Conservation (phyloP, 2,329 filamentous ascomycete genomes). For the Diaporthe australafricana region DNA sequence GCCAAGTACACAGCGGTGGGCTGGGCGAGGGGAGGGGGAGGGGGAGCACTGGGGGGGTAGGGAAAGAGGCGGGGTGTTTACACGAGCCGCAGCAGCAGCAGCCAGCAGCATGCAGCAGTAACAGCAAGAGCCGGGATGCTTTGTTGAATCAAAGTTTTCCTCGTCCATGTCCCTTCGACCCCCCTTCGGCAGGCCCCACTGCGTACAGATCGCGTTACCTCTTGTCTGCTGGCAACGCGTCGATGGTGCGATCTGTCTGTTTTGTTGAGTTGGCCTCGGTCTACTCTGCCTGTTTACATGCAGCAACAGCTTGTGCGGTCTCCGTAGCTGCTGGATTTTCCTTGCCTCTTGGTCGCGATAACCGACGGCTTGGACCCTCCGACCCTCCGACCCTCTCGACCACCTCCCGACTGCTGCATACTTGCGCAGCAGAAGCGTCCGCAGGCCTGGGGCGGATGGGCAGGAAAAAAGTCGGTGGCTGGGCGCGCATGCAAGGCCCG, state of each 20-base stretch:
- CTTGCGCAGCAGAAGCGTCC: slow-evolving; percentile 9
- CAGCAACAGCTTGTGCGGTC: not conserved
- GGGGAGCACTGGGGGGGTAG: too few relatives aligned
- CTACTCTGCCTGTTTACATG: slow-evolving; percentile 1
- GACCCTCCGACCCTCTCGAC: slow-evolving; percentile 8
- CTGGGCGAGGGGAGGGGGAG: too few relatives aligned
- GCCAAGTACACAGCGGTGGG: too few relatives aligned
- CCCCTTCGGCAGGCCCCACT: slow-evolving; percentile 3
- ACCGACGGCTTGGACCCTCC: slow-evolving; percentile 24
- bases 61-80: too few relatives aligned
- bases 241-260: slow-evolving; percentile 15
- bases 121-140: slow-evolving; percentile 12
- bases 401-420: slow-evolving; percentile 16
- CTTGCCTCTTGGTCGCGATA: slow-evolving; percentile 27
- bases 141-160: slow-evolving; percentile 28
- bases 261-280: slow-evolving; percentile 13
- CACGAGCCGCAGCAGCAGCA: too few relatives aligned
- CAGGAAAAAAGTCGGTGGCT: slow-evolving; percentile 36
- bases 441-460: slow-evolving; percentile 20
- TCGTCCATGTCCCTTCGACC: not conserved
- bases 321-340: not conserved
- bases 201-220: slow-evolving; percentile 28
- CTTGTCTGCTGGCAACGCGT: slow-evolving; percentile 25
- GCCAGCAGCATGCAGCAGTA: too few relatives aligned
- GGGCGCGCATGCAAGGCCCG: slow-evolving; percentile 37